A percentile compares a stretch with the other conserved stretches of the same genome.
Conservation (phyloP, 352 stramenopile species). For the Phytophthora sp. region DNA sequence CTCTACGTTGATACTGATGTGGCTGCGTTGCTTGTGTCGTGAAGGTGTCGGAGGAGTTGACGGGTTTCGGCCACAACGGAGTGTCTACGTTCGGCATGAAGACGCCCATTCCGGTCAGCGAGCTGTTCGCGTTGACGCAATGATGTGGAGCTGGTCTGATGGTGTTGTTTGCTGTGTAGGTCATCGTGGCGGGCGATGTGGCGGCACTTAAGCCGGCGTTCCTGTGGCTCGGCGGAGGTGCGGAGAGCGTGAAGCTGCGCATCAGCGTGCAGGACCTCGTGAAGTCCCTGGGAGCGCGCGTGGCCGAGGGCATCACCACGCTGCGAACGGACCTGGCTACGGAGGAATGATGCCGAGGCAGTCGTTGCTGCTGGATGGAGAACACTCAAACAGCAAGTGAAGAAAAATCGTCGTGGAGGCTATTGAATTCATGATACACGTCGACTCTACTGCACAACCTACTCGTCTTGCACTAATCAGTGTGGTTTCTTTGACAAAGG, state of each 20-base stretch:
- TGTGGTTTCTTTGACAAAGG: too few relatives aligned
- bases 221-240: constrained; percentile 82
- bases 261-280: constrained; percentile 75
- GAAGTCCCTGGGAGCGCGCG: constrained; percentile 47
- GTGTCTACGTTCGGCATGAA: constrained; percentile 87
- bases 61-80: constrained; percentile 87
- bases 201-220: constrained; percentile 57
- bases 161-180: constrained; percentile 35
- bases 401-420: too few relatives aligned
- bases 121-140: not conserved
- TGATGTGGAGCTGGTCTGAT: not conserved
- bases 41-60: constrained; percentile 71
- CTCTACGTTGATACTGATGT: not conserved
- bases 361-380: too few relatives aligned
- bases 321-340: constrained; percentile 49
- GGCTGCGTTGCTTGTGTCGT: not conserved
- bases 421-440: too few relatives aligned
- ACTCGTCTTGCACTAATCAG: too few relatives aligned
- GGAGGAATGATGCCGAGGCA: too few relatives aligned
- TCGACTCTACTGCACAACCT: too few relatives aligned
- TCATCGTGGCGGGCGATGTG: constrained; percentile 71
- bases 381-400: too few relatives aligned
- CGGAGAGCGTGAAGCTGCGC: constrained; percentile 80
- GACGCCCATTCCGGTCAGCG: constrained; percentile 56
- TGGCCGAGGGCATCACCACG: constrained; percentile 69